Conservation (phyloP, 2,329 filamentous ascomycete species). For the Cladosporium cucumerinum region DNA sequence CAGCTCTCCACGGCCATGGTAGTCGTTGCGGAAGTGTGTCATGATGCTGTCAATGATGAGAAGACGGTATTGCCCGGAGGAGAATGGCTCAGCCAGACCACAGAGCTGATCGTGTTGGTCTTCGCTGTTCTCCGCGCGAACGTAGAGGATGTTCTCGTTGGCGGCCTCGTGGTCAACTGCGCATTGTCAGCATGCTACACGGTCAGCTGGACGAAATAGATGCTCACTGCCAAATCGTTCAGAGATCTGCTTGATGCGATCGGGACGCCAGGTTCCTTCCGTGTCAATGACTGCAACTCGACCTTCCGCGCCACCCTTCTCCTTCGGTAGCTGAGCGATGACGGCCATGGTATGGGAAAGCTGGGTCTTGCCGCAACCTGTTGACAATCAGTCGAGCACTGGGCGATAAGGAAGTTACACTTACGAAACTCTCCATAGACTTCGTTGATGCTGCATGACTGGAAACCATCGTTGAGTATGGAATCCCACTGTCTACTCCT, state of each 20-base stretch:
- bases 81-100: conserved; percentile 58
- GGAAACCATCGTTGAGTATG: conserved; percentile 64
- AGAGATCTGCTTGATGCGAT: conserved; percentile 64
- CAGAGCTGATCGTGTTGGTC: conserved; percentile 63
- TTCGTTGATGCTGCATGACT: conserved; percentile 67
- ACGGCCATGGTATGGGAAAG: conserved; percentile 67
- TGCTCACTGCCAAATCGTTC: conserved; percentile 56
- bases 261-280: conserved; percentile 64
- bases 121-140: conserved; percentile 63
- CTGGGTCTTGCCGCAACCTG: conserved; percentile 63
- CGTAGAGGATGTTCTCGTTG: conserved; percentile 66
- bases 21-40: conserved; percentile 67
- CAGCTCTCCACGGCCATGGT: conserved; percentile 63
- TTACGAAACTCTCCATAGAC: conserved; percentile 58
- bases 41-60: conserved; percentile 69
- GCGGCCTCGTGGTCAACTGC: conserved; percentile 55
- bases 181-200: background rate
- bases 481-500: conserved; percentile 67
- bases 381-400: conserved; percentile 17
- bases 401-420: background rate
- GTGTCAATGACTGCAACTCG: conserved; percentile 67
- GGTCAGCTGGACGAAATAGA: background rate
- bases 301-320: conserved; percentile 64
- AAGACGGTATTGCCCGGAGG: conserved; percentile 61
- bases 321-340: conserved; percentile 53